phyloP scores from a whole-genome alignment of 331 rosid genomes.

The Pyrus hybrid region DNA sequence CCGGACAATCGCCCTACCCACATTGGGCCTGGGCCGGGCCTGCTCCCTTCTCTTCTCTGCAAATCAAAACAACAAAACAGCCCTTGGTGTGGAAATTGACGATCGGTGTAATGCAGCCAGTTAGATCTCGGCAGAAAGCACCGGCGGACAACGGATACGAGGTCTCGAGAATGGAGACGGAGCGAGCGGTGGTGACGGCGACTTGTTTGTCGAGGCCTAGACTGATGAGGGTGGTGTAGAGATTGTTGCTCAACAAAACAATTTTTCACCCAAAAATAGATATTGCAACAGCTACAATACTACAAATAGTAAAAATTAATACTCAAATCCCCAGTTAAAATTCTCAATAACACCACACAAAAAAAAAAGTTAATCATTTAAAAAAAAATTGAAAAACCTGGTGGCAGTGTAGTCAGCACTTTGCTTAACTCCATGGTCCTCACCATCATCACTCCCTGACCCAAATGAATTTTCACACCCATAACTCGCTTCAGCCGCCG shows the following conservation, averaged over 20 bases:
- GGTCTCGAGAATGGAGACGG: too few species aligned
- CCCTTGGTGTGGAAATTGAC: too few species aligned
- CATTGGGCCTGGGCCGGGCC: too few species aligned
- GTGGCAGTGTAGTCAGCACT: constrained; percentile 21
- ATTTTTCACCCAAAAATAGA: not conserved
- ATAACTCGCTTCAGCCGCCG: not conserved
- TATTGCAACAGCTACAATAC: not conserved
- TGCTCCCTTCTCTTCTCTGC: too few species aligned
- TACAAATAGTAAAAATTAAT: not conserved
- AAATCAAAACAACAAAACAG: too few species aligned
- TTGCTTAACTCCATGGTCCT: constrained; percentile 23
- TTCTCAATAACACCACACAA: not conserved
- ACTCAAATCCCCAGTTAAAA: not conserved
- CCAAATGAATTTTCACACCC: constrained; percentile 44
- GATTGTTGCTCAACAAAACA: not conserved
- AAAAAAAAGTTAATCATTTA: not conserved
- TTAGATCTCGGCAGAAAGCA: too few species aligned
- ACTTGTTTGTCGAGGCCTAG: too few species aligned
- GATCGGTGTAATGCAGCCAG: too few species aligned
- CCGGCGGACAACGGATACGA: too few species aligned
- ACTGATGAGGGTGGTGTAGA: too few species aligned
- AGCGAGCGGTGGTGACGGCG: too few species aligned
- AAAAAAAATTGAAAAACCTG: constrained; percentile 29
- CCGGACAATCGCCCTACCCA: too few species aligned
- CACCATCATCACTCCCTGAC: constrained; percentile 62